Evolutionary conservation across 495 filamentous ascomycete genomes (phyloP).

Genomic region (Ascobolus immersus): DNA sequence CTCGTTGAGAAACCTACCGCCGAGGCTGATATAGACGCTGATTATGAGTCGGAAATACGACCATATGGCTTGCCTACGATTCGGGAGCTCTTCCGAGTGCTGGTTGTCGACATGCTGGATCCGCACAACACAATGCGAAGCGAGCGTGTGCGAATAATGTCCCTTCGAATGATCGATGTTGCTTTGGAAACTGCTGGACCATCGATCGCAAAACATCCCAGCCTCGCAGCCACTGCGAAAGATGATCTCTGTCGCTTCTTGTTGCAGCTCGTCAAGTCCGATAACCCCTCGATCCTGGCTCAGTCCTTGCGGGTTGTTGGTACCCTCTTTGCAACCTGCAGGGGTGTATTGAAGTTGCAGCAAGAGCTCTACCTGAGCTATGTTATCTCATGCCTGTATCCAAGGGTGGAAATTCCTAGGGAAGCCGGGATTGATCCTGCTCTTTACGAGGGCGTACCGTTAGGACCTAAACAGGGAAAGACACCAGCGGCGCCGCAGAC

Average conservation of each 20-base stretch:
- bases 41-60: constrained; percentile 32
- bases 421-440: constrained; percentile 76
- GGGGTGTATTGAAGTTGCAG: constrained; percentile 80
- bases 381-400: constrained; percentile 77
- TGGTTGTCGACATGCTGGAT: constrained; percentile 86
- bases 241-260: constrained; percentile 85
- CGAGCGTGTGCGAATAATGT: constrained; percentile 91
- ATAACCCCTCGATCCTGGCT: constrained; percentile 79
- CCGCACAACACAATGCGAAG: constrained; percentile 78
- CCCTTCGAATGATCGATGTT: constrained; percentile 87
- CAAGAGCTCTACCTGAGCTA: constrained; percentile 94
- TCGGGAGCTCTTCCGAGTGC: constrained; percentile 70
- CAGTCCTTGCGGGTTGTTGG: constrained; percentile 77
- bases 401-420: constrained; percentile 67
- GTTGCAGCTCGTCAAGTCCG: constrained; percentile 88
- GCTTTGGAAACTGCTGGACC: constrained; percentile 89
- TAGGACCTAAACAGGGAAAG: constrained; percentile 65
- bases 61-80: constrained; percentile 90
- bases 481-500: constrained; percentile 51
- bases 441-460: constrained; percentile 81
- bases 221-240: constrained; percentile 62
- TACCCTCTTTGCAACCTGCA: constrained; percentile 71
- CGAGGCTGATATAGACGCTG: constrained; percentile 9
- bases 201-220: constrained; percentile 82
- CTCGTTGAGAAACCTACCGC: constrained; percentile 14